Evolutionary conservation across 2,329 filamentous ascomycete genomes (phyloP).

Genomic region (Paecilomyces variotii): DNA sequence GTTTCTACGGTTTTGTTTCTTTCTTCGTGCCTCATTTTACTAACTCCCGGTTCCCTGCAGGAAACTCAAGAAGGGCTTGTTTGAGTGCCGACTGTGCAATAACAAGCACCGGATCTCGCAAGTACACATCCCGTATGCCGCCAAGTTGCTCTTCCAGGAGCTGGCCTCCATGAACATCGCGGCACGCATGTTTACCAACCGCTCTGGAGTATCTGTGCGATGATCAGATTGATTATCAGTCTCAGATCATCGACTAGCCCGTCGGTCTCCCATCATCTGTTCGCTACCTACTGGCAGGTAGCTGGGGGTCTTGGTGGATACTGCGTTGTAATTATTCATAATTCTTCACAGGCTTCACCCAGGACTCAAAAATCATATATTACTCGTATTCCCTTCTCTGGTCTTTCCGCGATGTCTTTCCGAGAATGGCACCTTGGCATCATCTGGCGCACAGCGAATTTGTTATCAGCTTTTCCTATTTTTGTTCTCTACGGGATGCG

Average conservation of each 20-base stretch:
- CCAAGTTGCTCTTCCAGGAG: slow-evolving; percentile 97
- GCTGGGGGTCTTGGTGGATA: neutral
- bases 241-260: neutral
- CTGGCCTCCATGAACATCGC: slow-evolving; percentile 98
- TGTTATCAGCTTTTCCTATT: slow-evolving; percentile 6
- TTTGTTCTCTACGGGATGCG: slow-evolving; percentile 3
- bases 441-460: slow-evolving; percentile 17
- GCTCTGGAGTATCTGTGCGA: slow-evolving; percentile 36
- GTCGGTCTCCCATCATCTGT: neutral
- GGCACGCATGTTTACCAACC: slow-evolving; percentile 87
- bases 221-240: slow-evolving; percentile 8
- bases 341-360: neutral
- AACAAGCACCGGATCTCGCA: slow-evolving; percentile 99
- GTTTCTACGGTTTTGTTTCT: slow-evolving; percentile 6
- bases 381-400: neutral
- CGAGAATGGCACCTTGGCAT: slow-evolving; percentile 11
- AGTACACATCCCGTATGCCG: slow-evolving; percentile 94
- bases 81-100: slow-evolving; percentile 95
- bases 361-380: neutral
- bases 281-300: neutral
- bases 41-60: slow-evolving; percentile 39
- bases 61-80: slow-evolving; percentile 88
- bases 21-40: slow-evolving; percentile 16
- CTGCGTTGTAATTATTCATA: neutral
- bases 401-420: slow-evolving; percentile 1